Evolutionary conservation across 1,284 basidiomycete species (phyloP), one percentile per base, ranked within the genome.

Genomic region (Boletellus deceptivus): DNA sequence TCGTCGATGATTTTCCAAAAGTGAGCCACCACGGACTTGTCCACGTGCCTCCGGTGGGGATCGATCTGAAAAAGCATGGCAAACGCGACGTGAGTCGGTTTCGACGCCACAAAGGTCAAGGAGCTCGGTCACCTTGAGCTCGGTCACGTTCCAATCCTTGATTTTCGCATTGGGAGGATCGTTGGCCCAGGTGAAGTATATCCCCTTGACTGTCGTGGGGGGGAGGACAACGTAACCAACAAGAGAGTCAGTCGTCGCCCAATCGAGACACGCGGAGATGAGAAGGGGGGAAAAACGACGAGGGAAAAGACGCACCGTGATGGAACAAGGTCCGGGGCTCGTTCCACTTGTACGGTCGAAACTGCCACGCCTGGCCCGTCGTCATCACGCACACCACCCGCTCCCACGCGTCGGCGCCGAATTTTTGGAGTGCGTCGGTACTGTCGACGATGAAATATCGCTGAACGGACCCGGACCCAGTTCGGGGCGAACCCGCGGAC

Each of bases 351-450:
- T 98, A 99, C 27, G 89, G 86, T 58, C 89, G 82, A 73, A 99
- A 99, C 69, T 98, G 96, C 96, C 96, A 99, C 44, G 88, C 86
- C 62, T 98, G 96, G 2, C 96, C 96, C 0, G 65, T 98, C 2
- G 96, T 98, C 79, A 98, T 88, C 11, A 99, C 96, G 59, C 93
- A 96, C 4, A 98, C 86, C 6, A 99, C 97, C 22, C 96, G 82
- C 54, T 96, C 92, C 93, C 93, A 96, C 6, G 92, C 88, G 56
- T 95, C 93, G 27, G 85, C 77, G 1, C 93, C 93, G 60, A 98
- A 92, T 69, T 97, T 95, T 41, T 83, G 80, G 38, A 98, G 75
- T 1, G 94, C 93, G 63, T 99, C 96, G 0, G 91, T 90, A 33
- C 86, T 88, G 71, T 99, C 95, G 13, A 99, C 90, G 4, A 98